Conservation (phyloP, 371 early-diverging fungal genomes). For the Conidiobolus incongruus region DNA sequence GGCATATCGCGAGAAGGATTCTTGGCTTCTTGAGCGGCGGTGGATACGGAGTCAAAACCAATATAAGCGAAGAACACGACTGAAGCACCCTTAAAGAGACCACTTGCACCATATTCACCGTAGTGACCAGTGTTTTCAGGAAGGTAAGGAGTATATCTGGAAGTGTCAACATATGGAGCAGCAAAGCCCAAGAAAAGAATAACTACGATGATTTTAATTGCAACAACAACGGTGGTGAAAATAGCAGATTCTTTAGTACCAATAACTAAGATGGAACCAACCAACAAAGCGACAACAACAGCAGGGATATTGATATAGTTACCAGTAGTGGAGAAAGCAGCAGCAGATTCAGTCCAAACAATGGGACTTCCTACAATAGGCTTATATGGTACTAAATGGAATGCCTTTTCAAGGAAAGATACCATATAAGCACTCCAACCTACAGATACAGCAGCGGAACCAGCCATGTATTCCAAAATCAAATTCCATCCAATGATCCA, state of each 20-base stretch:
- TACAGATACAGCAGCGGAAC: conserved; percentile 38
- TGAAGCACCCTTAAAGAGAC: conserved; percentile 52
- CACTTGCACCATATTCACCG: conserved; percentile 38
- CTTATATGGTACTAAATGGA: conserved; percentile 14
- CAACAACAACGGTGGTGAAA: conserved; percentile 43
- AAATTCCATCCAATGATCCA: conserved; percentile 75
- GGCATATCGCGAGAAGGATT: conserved; percentile 68
- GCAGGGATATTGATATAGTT: conserved; percentile 52
- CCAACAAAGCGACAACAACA: conserved; percentile 27
- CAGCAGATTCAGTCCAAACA: conserved; percentile 18
- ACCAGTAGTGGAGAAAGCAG: conserved; percentile 17
- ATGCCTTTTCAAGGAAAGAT: conserved; percentile 33
- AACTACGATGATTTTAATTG: conserved; percentile 44
- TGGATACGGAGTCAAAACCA: conserved; percentile 79
- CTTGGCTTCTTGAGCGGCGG: conserved; percentile 65
- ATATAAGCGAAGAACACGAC: conserved; percentile 75
- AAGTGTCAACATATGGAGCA: conserved; percentile 29
- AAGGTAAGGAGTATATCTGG: conserved; percentile 63
- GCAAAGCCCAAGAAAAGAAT: conserved; percentile 55
- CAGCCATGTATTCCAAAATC: conserved; percentile 57
- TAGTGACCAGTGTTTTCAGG: conserved; percentile 14
- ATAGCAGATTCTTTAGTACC: conserved; percentile 51
- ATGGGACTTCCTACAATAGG: conserved; percentile 23
- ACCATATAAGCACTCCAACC: conserved; percentile 66
- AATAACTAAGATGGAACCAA: conserved; percentile 26